phyloP scores from a whole-genome alignment of 2,329 filamentous ascomycete species.

The Parastagonospora nodorum region DNA sequence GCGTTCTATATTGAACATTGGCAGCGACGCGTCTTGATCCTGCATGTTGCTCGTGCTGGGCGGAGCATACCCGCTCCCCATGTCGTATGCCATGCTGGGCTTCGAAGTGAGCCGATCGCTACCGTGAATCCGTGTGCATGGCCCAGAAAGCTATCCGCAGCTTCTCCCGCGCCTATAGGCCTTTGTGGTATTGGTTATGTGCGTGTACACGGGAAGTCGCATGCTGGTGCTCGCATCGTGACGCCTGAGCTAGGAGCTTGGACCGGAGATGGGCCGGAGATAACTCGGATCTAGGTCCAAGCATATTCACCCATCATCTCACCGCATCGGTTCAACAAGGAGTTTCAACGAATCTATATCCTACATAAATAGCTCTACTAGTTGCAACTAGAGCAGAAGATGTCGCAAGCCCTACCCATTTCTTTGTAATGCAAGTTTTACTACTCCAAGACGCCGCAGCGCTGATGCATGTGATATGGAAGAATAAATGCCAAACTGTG shows the following conservation, averaged over 20 bases:
- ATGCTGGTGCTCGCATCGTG: slow-evolving; percentile 10
- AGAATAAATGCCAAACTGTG: slow-evolving; percentile 8
- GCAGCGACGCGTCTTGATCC: slow-evolving; percentile 66
- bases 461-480: slow-evolving; percentile 24
- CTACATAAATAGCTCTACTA: neutral
- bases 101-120: slow-evolving; percentile 11
- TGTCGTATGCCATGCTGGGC: slow-evolving; percentile 68
- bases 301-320: neutral
- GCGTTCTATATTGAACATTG: slow-evolving; percentile 92
- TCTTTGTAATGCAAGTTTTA: slow-evolving; percentile 7
- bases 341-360: neutral
- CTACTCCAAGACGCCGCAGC: slow-evolving; percentile 17
- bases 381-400: neutral
- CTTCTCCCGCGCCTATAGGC: slow-evolving; percentile 4
- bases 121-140: slow-evolving; percentile 19
- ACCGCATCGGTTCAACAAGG: neutral
- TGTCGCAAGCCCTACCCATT: neutral
- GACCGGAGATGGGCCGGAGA: slow-evolving; percentile 7
- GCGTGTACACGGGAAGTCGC: neutral
- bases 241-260: slow-evolving; percentile 23
- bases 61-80: slow-evolving; percentile 73
- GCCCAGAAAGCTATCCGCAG: slow-evolving; percentile 10
- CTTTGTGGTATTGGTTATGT: neutral
- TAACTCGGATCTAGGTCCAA: neutral
- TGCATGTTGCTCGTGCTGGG: slow-evolving; percentile 67